A percentile compares a stretch with the other conserved stretches of the same genome.
Evolutionary conservation across 441 rosid species (phyloP).

Genomic region (Iberis amara): DNA sequence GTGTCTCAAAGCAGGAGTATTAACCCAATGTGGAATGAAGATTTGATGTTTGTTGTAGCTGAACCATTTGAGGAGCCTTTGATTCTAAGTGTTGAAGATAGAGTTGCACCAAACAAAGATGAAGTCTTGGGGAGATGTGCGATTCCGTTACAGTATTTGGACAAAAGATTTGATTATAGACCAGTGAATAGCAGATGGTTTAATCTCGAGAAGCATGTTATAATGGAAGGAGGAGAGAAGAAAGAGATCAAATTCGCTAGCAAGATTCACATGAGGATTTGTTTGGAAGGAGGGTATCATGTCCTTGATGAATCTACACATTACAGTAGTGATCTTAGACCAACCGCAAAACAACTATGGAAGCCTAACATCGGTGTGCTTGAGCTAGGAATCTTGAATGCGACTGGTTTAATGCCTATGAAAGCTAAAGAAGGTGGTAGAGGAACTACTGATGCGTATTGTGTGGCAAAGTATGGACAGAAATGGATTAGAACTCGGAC

Average conservation of each 20-base stretch:
- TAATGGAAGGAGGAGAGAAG: slow-evolving; percentile 72
- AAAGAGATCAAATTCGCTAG: slow-evolving; percentile 81
- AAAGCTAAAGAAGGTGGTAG: slow-evolving; percentile 82
- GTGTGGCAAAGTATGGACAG: slow-evolving; percentile 93
- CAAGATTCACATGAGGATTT: slow-evolving; percentile 80
- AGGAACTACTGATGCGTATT: slow-evolving; percentile 93
- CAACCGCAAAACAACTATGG: slow-evolving; percentile 92
- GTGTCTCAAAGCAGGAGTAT: slow-evolving; percentile 53
- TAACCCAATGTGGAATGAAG: slow-evolving; percentile 94
- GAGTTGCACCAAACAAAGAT: slow-evolving; percentile 83
- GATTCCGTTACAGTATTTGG: slow-evolving; percentile 50
- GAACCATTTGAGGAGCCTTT: slow-evolving; percentile 89
- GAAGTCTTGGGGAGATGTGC: slow-evolving; percentile 67
- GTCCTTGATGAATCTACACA: slow-evolving; percentile 93
- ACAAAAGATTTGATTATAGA: slow-evolving; percentile 72
- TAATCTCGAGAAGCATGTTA: slow-evolving; percentile 73
- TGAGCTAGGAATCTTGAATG: slow-evolving; percentile 76
- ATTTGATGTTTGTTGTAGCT: slow-evolving; percentile 90
- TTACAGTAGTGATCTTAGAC: slow-evolving; percentile 91
- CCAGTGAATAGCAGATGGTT: slow-evolving; percentile 69
- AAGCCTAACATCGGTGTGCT: slow-evolving; percentile 77
- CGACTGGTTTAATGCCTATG: slow-evolving; percentile 84
- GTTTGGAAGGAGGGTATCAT: slow-evolving; percentile 94
- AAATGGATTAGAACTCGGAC: slow-evolving; percentile 95
- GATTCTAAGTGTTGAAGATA: slow-evolving; percentile 75